Percentiles rank a stretch among this genome's conserved stretches.
phyloP scores from a whole-genome alignment of 352 stramenopile genomes.

The Globisporangium cederbergense region DNA sequence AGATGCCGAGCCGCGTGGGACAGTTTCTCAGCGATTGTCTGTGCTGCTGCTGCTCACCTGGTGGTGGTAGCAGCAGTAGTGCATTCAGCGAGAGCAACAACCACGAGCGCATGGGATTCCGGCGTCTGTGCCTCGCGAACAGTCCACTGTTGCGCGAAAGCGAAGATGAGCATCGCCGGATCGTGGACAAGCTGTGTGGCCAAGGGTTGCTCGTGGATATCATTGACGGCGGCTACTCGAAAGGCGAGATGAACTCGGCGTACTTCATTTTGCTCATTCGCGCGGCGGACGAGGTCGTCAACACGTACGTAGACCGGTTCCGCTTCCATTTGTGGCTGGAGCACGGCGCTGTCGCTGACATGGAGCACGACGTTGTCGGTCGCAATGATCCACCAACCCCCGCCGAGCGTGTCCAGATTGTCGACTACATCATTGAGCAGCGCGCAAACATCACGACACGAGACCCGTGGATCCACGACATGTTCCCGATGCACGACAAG shows the following conservation, averaged over 20 bases:
- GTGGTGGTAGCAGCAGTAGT: slow-evolving; percentile 7
- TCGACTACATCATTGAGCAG: slow-evolving; percentile 83
- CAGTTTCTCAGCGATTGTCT: slow-evolving; percentile 26
- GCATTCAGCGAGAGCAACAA: slow-evolving; percentile 33
- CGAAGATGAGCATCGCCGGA: slow-evolving; percentile 77
- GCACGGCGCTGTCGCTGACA: slow-evolving; percentile 73
- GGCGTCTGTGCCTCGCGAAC: slow-evolving; percentile 55
- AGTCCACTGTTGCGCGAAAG: slow-evolving; percentile 51
- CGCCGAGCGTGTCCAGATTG: slow-evolving; percentile 81
- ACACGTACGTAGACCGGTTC: slow-evolving; percentile 62
- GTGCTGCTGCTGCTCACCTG: slow-evolving; percentile 34
- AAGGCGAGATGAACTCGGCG: slow-evolving; percentile 76
- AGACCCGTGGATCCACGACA: slow-evolving; percentile 74
- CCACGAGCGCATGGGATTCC: slow-evolving; percentile 56
- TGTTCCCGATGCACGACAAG: slow-evolving; percentile 84
- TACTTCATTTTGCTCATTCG: slow-evolving; percentile 77
- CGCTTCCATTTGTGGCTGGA: slow-evolving; percentile 75
- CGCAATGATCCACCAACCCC: slow-evolving; percentile 60
- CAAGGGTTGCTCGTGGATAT: slow-evolving; percentile 79
- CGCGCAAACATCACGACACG: slow-evolving; percentile 49
- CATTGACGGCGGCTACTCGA: slow-evolving; percentile 78
- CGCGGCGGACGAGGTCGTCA: slow-evolving; percentile 54
- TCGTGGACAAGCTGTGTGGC: slow-evolving; percentile 71
- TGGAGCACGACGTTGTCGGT: slow-evolving; percentile 66
- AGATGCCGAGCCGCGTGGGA: slow-evolving; percentile 30